Conservation (phyloP, 208 protist genomes). For the Trypanosomatidae sp. region DNA sequence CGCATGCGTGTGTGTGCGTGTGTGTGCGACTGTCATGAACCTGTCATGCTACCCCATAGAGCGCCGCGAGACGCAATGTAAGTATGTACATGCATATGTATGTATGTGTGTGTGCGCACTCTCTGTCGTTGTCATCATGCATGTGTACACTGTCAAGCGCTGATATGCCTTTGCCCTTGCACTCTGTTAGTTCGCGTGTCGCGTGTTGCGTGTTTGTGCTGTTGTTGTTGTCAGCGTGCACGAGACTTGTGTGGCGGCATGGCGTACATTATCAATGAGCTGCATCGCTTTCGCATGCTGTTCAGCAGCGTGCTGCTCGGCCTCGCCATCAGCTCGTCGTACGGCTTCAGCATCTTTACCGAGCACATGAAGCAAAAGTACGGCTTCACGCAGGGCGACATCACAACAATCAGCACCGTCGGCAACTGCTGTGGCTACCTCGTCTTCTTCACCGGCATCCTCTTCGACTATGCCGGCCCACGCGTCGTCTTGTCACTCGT, state of each 20-base stretch:
- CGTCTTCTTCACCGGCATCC: constrained; percentile 39
- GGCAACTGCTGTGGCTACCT: constrained; percentile 51
- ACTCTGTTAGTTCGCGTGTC: no score
- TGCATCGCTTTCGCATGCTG: constrained; percentile 62
- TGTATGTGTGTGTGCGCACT: no score
- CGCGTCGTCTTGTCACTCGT: constrained; percentile 27
- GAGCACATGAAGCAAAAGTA: constrained; percentile 35
- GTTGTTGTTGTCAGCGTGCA: background rate
- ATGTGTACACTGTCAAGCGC: no score
- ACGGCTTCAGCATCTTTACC: constrained; percentile 66
- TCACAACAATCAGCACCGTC: constrained; percentile 76
- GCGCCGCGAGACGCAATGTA: no score
- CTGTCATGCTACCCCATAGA: no score
- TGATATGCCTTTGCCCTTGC: no score
- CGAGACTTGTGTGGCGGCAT: constrained; percentile 6
- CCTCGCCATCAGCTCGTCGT: constrained; percentile 49
- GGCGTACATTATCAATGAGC: constrained; percentile 41
- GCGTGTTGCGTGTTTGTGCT: background rate
- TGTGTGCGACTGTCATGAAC: no score
- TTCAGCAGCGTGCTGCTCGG: constrained; percentile 48
- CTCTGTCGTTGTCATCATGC: no score
- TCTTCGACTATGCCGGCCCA: constrained; percentile 63
- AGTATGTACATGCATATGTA: no score
- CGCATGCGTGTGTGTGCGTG: no score
- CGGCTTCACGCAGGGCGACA: constrained; percentile 41